phyloP scores from a whole-genome alignment of 257 asterid genomes.

The Ajuga chamaepitys region DNA sequence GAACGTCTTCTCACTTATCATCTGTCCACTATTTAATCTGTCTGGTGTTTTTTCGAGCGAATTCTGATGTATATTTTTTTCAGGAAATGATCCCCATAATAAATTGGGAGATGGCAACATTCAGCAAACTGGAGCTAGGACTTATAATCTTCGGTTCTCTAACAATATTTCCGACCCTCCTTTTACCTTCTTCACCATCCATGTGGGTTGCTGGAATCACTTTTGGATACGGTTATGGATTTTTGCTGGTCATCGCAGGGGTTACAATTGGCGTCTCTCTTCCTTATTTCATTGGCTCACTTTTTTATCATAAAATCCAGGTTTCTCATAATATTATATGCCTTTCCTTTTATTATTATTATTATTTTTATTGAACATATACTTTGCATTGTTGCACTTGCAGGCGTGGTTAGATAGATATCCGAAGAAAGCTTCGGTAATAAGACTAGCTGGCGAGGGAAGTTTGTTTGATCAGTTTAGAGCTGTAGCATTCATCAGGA shows the following conservation, averaged over 20 bases:
- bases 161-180: constrained; percentile 48
- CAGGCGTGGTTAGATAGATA: constrained; percentile 70
- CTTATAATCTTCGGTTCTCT: constrained; percentile 50
- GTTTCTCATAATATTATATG: constrained; percentile 18
- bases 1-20: neutral
- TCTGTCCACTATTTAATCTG: neutral
- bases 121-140: constrained; percentile 44
- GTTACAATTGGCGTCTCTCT: constrained; percentile 61
- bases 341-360: neutral
- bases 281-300: constrained; percentile 74
- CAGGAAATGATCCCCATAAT: constrained; percentile 57
- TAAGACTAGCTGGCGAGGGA: constrained; percentile 88
- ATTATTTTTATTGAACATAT: neutral
- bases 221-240: constrained; percentile 60
- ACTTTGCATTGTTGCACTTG: neutral
- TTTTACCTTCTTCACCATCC: constrained; percentile 69
- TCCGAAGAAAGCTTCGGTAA: constrained; percentile 77
- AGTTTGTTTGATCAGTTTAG: constrained; percentile 62
- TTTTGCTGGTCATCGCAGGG: constrained; percentile 49
- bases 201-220: constrained; percentile 79
- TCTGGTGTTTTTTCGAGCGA: neutral
- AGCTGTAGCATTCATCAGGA: constrained; percentile 76
- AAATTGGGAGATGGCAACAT: constrained; percentile 52
- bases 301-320: constrained; percentile 59
- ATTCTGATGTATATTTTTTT: neutral